phyloP scores from a whole-genome alignment of 116 monocot species.

The Trichopus zeylanicus region DNA sequence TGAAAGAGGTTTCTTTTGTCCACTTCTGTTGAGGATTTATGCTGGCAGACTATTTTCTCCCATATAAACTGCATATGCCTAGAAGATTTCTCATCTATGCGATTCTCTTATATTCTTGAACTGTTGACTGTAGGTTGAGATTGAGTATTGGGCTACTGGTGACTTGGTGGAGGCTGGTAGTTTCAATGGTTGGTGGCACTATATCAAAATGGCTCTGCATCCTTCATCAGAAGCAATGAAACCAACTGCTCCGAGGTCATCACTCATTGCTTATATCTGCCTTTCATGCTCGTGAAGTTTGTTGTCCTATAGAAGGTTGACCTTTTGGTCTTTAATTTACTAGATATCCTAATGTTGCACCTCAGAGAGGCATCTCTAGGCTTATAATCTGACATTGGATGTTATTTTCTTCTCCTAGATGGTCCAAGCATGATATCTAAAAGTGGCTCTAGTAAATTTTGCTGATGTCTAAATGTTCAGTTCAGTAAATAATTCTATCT shows the following conservation, averaged over 20 bases:
- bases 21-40: not conserved
- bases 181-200: conserved; percentile 83
- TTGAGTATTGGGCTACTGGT: conserved; percentile 53
- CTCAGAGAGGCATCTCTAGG: not conserved
- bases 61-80: not conserved
- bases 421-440: not conserved
- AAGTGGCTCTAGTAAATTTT: not conserved
- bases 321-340: not conserved
- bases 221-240: conserved; percentile 18
- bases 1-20: conserved; percentile 49
- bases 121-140: conserved; percentile 35
- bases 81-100: not conserved
- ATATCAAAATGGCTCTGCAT: conserved; percentile 54
- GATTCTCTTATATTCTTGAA: not conserved
- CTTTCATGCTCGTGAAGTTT: not conserved
- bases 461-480: not conserved
- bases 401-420: not conserved
- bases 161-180: conserved; percentile 78
- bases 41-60: not conserved
- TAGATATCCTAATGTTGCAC: not conserved
- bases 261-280: not conserved
- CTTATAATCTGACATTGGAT: not conserved
- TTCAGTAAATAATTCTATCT: not conserved
- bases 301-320: not conserved
- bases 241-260: conserved; percentile 27